phyloP scores from a whole-genome alignment of 768 basidiomycete species.

The Agaricus blazei region DNA sequence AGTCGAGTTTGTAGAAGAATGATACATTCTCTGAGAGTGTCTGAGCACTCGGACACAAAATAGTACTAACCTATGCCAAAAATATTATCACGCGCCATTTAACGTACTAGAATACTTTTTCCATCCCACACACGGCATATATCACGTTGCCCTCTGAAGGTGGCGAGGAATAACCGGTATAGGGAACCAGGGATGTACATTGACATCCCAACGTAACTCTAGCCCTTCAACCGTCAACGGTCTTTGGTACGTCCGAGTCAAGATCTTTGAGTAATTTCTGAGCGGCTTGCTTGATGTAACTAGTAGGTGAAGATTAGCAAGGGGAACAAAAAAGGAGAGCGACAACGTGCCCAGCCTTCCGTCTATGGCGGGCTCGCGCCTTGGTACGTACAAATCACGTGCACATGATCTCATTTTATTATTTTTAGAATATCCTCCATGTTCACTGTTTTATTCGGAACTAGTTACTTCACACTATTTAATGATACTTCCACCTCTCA shows the following conservation, averaged over 20 bases:
- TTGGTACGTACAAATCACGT: constrained; percentile 35
- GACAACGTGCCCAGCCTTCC: constrained; percentile 68
- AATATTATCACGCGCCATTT: no score
- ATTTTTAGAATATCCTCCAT: no score
- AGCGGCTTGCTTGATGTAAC: constrained; percentile 74
- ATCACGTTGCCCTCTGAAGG: not conserved
- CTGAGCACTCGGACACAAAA: no score
- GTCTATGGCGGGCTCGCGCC: constrained; percentile 90
- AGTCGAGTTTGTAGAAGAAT: no score
- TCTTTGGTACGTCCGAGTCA: constrained; percentile 82
- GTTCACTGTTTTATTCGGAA: no score
- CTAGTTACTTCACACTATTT: no score
- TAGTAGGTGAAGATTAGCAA: constrained; percentile 17
- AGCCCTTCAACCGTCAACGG: constrained; percentile 43
- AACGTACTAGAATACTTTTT: no score
- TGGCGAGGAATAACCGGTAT: not conserved
- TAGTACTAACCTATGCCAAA: no score
- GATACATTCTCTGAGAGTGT: no score
- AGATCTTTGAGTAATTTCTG: constrained; percentile 65
- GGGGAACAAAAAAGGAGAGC: not conserved
- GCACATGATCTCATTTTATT: not conserved
- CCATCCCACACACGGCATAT: not conserved
- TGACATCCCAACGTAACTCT: constrained; percentile 1
- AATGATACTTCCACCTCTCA: no score
- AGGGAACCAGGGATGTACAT: constrained; percentile 9